Evolutionary conservation across 495 filamentous ascomycete species (phyloP), one percentile per base, ranked within the genome.

Genomic region (Saxophila tyrrhenica): DNA sequence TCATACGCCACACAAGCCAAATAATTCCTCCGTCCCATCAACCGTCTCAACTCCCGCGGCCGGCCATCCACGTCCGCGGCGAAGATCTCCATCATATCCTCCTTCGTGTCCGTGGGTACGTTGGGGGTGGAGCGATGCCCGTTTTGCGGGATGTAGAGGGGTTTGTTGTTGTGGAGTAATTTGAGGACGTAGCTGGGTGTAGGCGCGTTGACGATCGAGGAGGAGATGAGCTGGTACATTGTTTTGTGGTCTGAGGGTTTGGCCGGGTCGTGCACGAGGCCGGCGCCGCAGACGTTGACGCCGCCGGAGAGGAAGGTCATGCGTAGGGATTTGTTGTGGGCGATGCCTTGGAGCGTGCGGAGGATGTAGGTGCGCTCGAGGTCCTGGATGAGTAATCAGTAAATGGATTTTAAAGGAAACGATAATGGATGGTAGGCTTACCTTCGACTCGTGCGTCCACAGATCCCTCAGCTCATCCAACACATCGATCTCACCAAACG

Each of bases 81-180:
- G 77, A 98, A 98, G 59, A 98, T 87, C 72, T 98, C 92, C 82
- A 97, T 89, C 92, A 98, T 98, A 66, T 98, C 92, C 69, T 98
- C 92, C 68, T 98, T 98, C 38, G 92, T 98, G 65, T 98, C 92
- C 21, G 72, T 75, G n/a, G 76, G 66, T 17, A 41, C 68, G 62
- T 82, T 73, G 1, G 74, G 80, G 19, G 80, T 52, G 46, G 42
- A 85, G 57, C 87, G 84, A 65, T 94, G 85, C 19, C 94, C 94
- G 69, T 98, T 98, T 43, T 77, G 76, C 1, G 92, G 94, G 25
- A 98, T 71, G 66, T 96, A 98, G 25, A 96, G 78, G 7, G 84
- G 77, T 65, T 90, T 94, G 72, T 86, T 88, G 73, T 81, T 84
- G 75, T 97, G 89, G 15, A 98, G 83, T 65, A 97, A 78, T 62